Evolutionary conservation across 441 rosid species (phyloP), one percentile per base, ranked within the genome.

Genomic region (Isatis lusitanica): DNA sequence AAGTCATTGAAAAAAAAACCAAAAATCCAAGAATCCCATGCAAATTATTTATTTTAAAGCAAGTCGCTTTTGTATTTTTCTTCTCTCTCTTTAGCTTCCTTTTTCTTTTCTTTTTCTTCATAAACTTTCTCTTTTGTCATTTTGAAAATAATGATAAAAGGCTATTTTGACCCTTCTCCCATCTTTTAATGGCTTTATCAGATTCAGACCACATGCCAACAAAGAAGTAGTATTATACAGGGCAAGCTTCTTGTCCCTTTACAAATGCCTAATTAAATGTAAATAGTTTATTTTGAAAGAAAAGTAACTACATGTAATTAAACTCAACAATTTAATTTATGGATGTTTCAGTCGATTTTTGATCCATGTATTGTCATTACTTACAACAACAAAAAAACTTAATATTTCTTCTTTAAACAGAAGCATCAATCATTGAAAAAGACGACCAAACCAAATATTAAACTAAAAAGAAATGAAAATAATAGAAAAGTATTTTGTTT

Each of bases 141-240:
- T 42, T 66, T 71, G 18, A 71, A 18, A 61, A 63, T 51, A 66
- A 73, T 70, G 73, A 65, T 73, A 61, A 78, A 80, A 78, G 77
- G 80, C 77, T 80, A 79, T 72, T 81, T 88, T 86, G 86, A 85
- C 84, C 79, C 75, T 82, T 64, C 63, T 65, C 76, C 68, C 80
- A 78, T 74, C 77, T 74, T 77, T 78, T 65, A 76, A 80, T 71
- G 68, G 75, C 75, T 78, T 59, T 69, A 68, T 57, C 75, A 57
- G 59, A 77, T 42, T 64, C 75, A 64, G 40, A 80, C 64, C 70
- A 74, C 74, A 75, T 74, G 79, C 71, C 58, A 74, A 80, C 60
- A 74, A 58, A 76, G 66, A 21, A 58, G 60, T 63, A 58, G 60
- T 63, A 67, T 79, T 65, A 74, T 55, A 65, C 55, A 66, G 69